A percentile compares a stretch with the other conserved stretches of the same genome.
Evolutionary conservation across 306 rosid genomes (phyloP).

Genomic region (Pterocarpus macrocarpus): DNA sequence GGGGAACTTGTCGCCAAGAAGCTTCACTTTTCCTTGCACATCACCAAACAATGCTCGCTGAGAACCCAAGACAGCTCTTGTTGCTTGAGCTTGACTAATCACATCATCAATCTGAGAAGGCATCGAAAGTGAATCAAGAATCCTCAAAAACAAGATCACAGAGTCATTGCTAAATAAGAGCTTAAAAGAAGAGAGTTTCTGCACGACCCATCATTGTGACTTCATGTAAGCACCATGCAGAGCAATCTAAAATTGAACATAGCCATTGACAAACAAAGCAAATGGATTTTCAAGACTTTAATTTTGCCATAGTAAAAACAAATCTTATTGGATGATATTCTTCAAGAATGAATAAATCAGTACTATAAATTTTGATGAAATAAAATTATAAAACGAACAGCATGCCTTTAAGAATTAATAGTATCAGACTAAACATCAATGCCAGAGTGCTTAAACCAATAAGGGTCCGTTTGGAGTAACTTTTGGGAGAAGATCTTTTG

Average conservation of each 20-base stretch:
- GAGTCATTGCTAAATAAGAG: background rate
- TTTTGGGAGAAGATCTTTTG: too few species aligned
- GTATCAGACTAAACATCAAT: slow-evolving; percentile 29
- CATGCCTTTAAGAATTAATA: background rate
- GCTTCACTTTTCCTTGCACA: slow-evolving; percentile 96
- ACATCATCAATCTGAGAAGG: slow-evolving; percentile 88
- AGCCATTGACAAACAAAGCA: slow-evolving; percentile 1
- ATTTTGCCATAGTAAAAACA: background rate
- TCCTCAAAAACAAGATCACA: slow-evolving; percentile 20
- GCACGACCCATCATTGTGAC: slow-evolving; percentile 3
- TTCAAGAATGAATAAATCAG: slow-evolving; percentile 16
- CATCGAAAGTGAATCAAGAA: slow-evolving; percentile 29
- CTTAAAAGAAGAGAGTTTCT: slow-evolving; percentile 6
- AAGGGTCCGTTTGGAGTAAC: too few species aligned
- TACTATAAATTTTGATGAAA: background rate
- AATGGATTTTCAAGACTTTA: slow-evolving; percentile 2
- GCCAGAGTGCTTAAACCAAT: background rate
- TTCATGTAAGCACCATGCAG: background rate
- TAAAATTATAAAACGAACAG: slow-evolving; percentile 8
- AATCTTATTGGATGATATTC: slow-evolving; percentile 11
- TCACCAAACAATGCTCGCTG: slow-evolving; percentile 88
- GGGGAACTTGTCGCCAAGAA: slow-evolving; percentile 89
- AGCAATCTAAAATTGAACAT: slow-evolving; percentile 17
- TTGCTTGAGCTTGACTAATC: slow-evolving; percentile 98
- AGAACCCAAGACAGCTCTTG: slow-evolving; percentile 85